phyloP scores from a whole-genome alignment of 1,284 basidiomycete species.

The Malassezia japonica region DNA sequence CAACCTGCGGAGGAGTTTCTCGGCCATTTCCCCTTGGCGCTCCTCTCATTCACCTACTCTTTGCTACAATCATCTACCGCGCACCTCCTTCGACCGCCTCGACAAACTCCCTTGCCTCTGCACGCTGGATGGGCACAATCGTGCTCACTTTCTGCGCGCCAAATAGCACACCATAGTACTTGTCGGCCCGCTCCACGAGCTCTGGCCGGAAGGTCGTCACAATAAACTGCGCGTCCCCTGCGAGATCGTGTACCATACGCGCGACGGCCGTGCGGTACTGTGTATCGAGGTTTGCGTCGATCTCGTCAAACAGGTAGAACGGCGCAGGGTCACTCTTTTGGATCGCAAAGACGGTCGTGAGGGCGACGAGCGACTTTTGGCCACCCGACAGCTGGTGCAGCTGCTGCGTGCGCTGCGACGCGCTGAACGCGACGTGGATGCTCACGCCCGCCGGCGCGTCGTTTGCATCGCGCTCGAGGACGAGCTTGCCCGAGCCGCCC shows the following conservation, averaged over 20 bases:
- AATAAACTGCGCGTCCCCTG: slow-evolving; percentile 85
- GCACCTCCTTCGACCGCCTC: slow-evolving; percentile 53
- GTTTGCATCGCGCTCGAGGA: slow-evolving; percentile 47
- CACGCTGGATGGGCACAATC: slow-evolving; percentile 68
- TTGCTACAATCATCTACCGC: too few species aligned
- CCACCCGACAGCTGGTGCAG: slow-evolving; percentile 96
- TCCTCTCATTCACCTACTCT: too few species aligned
- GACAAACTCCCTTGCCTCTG: slow-evolving; percentile 79
- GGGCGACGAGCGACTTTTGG: slow-evolving; percentile 91
- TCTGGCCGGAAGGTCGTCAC: slow-evolving; percentile 97
- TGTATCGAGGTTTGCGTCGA: slow-evolving; percentile 94
- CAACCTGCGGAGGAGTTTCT: too few species aligned
- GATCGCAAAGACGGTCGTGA: slow-evolving; percentile 94
- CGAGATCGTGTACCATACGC: slow-evolving; percentile 85
- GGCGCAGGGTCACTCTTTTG: slow-evolving; percentile 99
- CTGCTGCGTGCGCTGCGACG: slow-evolving; percentile 84
- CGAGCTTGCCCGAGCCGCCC: slow-evolving; percentile 74
- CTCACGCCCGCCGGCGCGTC: slow-evolving; percentile 59
- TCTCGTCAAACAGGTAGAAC: slow-evolving; percentile 99
- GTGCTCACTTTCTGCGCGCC: slow-evolving; percentile 81
- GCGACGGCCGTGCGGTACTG: slow-evolving; percentile 96
- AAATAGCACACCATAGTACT: slow-evolving; percentile 98
- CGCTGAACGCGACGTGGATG: slow-evolving; percentile 98
- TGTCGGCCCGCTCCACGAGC: slow-evolving; percentile 86
- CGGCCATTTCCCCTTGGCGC: too few species aligned